Percentiles rank a stretch among this genome's conserved stretches.
Conservation (phyloP, 2,329 filamentous ascomycete species). For the Fusarium kyushuense region DNA sequence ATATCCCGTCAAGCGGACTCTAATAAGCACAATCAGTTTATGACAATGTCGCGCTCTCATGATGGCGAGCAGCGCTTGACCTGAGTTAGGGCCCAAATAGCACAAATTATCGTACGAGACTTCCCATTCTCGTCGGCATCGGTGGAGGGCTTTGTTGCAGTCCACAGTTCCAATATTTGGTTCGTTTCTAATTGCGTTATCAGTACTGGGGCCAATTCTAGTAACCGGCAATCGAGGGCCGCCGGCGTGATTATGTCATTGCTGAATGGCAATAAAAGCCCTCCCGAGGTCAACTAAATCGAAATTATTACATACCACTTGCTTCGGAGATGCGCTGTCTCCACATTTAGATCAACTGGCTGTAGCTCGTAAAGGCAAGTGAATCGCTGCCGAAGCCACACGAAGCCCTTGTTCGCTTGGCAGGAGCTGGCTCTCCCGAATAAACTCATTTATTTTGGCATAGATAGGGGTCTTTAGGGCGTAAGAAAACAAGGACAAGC, state of each 20-base stretch:
- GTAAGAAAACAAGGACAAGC: neutral
- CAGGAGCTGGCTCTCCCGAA: neutral
- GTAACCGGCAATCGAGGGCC: neutral
- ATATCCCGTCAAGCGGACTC: conserved; percentile 10
- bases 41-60: conserved; percentile 10
- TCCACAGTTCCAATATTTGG: neutral
- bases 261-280: neutral
- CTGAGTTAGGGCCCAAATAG: neutral
- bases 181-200: neutral
- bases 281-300: neutral
- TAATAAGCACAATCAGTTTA: neutral
- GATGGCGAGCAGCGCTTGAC: conserved; percentile 11
- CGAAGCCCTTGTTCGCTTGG: neutral
- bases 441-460: neutral
- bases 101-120: neutral
- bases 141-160: neutral
- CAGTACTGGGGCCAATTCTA: neutral
- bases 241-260: neutral
- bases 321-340: neutral
- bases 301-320: neutral
- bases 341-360: neutral
- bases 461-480: neutral
- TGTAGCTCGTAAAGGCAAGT: neutral
- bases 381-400: neutral
- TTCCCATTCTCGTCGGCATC: neutral